phyloP scores from a whole-genome alignment of 768 basidiomycete genomes.

The Leccinum uliginosum region DNA sequence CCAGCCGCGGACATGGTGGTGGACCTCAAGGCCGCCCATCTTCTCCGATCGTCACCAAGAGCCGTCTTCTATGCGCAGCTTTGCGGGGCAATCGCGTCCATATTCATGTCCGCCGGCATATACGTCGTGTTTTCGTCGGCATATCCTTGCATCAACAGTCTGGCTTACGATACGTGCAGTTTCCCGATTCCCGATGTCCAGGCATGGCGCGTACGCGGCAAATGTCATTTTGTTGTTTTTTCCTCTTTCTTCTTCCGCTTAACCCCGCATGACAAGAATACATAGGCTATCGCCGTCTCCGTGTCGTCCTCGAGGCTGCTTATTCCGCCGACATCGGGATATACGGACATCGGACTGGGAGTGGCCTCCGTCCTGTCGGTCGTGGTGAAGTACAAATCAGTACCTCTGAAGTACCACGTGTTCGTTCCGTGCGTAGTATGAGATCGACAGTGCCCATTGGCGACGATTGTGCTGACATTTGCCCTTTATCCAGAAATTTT shows the following conservation, averaged over 20 bases:
- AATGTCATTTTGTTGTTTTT: background rate
- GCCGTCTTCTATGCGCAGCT: background rate
- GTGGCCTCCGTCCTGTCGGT: background rate
- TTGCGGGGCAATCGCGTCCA: background rate
- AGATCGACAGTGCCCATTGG: no score
- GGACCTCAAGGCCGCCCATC: background rate
- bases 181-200: slow-evolving; percentile 5
- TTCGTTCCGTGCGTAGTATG: slow-evolving; percentile 2
- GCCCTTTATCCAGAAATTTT: background rate
- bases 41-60: background rate
- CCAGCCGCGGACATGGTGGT: background rate
- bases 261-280: background rate
- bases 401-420: slow-evolving; percentile 1
- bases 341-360: background rate
- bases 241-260: background rate
- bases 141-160: slow-evolving; percentile 1
- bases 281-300: background rate
- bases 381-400: slow-evolving; percentile 1
- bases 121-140: slow-evolving; percentile 2
- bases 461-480: background rate
- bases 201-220: background rate
- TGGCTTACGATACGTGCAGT: background rate
- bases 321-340: background rate
- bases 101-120: slow-evolving; percentile 1
- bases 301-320: background rate